A percentile compares a stretch with the other conserved stretches of the same genome.
Evolutionary conservation across 2,329 filamentous ascomycete genomes (phyloP).

Genomic region (Nothophoma quercina): DNA sequence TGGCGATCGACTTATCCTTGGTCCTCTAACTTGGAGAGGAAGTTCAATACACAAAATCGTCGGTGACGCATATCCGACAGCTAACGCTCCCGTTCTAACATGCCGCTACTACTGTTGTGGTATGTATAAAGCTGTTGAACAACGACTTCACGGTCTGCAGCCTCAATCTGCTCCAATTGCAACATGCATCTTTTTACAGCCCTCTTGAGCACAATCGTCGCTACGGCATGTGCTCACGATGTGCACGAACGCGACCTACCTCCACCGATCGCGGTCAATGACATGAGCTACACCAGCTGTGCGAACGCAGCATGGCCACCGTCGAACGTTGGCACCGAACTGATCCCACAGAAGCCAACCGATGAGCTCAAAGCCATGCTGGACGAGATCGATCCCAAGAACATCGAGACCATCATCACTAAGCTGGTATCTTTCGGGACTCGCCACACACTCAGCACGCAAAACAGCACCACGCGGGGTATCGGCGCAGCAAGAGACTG

Average conservation of each 20-base stretch:
- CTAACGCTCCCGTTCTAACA: slow-evolving; percentile 2
- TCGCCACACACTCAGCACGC: slow-evolving; percentile 63
- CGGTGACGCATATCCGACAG: slow-evolving; percentile 7
- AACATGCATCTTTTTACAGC: slow-evolving; percentile 31
- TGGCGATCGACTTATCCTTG: slow-evolving; percentile 1
- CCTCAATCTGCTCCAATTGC: not conserved
- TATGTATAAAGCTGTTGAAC: slow-evolving; percentile 23
- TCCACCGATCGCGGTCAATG: slow-evolving; percentile 40
- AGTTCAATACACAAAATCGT: slow-evolving; percentile 29
- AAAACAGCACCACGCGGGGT: slow-evolving; percentile 60
- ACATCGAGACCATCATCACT: slow-evolving; percentile 60
- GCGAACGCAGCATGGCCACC: slow-evolving; percentile 53
- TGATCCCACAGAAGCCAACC: slow-evolving; percentile 53
- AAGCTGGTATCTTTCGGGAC: slow-evolving; percentile 66
- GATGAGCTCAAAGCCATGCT: slow-evolving; percentile 52
- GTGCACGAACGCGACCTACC: slow-evolving; percentile 38
- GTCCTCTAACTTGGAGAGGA: slow-evolving; percentile 37
- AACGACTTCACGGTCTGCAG: not conserved
- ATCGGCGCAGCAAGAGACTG: slow-evolving; percentile 66
- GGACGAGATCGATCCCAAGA: slow-evolving; percentile 50
- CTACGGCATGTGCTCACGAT: slow-evolving; percentile 34
- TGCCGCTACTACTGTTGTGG: slow-evolving; percentile 5
- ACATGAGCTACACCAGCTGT: slow-evolving; percentile 42
- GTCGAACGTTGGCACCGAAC: slow-evolving; percentile 45
- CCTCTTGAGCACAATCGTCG: slow-evolving; percentile 25